A percentile compares a stretch with the other conserved stretches of the same genome.
Evolutionary conservation across 1,139 yeast species (phyloP).

Genomic region (Diutina siamensis): DNA sequence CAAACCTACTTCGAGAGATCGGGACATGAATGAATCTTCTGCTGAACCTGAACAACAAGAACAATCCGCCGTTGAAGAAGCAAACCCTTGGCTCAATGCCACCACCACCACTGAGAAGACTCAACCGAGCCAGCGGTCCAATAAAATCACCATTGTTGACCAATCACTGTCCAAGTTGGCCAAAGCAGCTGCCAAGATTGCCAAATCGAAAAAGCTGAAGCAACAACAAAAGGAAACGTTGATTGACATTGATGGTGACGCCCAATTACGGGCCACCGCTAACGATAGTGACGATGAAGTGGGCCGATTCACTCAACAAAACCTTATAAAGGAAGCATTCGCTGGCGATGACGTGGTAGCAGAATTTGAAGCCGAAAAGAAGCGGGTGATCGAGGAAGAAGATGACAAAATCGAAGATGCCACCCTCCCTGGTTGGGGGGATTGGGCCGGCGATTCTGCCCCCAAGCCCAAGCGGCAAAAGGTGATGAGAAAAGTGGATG

Average conservation of each 20-base stretch:
- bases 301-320: slow-evolving; percentile 61
- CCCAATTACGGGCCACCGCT: slow-evolving; percentile 14
- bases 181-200: slow-evolving; percentile 39
- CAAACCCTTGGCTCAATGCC: slow-evolving; percentile 64
- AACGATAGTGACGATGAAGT: slow-evolving; percentile 17
- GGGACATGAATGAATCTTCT: neutral
- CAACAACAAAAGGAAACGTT: slow-evolving; percentile 32
- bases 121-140: slow-evolving; percentile 24
- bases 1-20: neutral
- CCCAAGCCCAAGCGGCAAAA: slow-evolving; percentile 45
- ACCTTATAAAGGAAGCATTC: slow-evolving; percentile 80
- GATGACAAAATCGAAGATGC: slow-evolving; percentile 80
- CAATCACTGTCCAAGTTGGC: slow-evolving; percentile 40
- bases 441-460: slow-evolving; percentile 60
- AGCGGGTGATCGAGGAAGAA: slow-evolving; percentile 57
- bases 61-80: slow-evolving; percentile 17
- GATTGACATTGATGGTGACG: slow-evolving; percentile 40
- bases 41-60: slow-evolving; percentile 6
- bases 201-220: slow-evolving; percentile 12
- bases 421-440: slow-evolving; percentile 94
- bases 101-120: slow-evolving; percentile 7
- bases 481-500: slow-evolving; percentile 57
- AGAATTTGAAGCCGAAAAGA: slow-evolving; percentile 71
- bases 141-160: slow-evolving; percentile 39
- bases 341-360: slow-evolving; percentile 91